phyloP scores from a whole-genome alignment of 2,329 filamentous ascomycete genomes.

The Xylaria hypoxylon region DNA sequence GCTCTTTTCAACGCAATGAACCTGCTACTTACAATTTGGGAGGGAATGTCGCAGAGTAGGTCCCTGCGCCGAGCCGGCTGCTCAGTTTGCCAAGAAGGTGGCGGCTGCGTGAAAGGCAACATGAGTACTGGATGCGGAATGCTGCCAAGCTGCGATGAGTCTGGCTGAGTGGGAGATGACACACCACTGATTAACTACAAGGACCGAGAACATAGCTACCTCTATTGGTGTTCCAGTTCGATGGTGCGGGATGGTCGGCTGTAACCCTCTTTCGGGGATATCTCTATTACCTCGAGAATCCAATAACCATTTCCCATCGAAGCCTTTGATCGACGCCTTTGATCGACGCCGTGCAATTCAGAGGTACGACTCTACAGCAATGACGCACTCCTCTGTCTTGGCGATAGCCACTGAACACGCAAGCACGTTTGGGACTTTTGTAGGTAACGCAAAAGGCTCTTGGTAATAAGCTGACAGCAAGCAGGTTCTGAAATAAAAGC shows the following conservation, averaged over 20 bases:
- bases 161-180: conserved; percentile 31
- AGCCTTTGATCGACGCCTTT: conserved; percentile 20
- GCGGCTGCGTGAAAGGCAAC: conserved; percentile 33
- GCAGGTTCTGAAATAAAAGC: conserved; percentile 20
- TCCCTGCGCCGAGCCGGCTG: conserved; percentile 33
- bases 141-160: conserved; percentile 35
- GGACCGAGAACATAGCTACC: conserved; percentile 18
- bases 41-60: conserved; percentile 19
- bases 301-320: neutral
- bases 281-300: conserved; percentile 22
- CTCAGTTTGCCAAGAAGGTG: conserved; percentile 37
- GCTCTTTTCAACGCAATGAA: conserved; percentile 17
- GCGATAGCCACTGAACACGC: conserved; percentile 6
- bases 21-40: conserved; percentile 15
- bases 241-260: conserved; percentile 5
- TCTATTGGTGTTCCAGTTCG: conserved; percentile 21
- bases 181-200: conserved; percentile 27
- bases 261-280: conserved; percentile 29
- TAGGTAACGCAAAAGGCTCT: conserved; percentile 7
- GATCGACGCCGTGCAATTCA: conserved; percentile 18
- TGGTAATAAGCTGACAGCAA: conserved; percentile 31
- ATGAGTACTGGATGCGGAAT: conserved; percentile 36
- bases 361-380: neutral
- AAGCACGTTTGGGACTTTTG: neutral
- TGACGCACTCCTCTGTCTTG: conserved; percentile 32